Base-by-base conservation (phyloP, 2,329 filamentous ascomycete species). In the Didymella segeticola region DNA sequence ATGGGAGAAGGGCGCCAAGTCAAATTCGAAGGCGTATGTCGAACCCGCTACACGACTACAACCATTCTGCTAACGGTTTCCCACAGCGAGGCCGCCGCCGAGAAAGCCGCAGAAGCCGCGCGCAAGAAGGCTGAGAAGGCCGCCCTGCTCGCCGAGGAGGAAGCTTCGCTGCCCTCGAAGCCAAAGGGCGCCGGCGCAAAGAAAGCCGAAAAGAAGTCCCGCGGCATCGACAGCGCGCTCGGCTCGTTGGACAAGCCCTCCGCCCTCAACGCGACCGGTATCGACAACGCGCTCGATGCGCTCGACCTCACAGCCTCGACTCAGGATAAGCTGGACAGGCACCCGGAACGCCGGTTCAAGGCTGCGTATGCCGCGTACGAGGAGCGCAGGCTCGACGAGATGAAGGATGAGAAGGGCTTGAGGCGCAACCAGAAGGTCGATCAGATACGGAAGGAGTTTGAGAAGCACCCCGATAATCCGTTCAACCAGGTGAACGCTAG, bases 41-140 rank as follows among this genome's bases (percentile, higher is more conserved):
- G 19, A 14, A 10, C 15, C 34, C 23, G 27, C 22, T 19, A 27
- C 48, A 62, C 25, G 30, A 33, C 27, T 11, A 12, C 11, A 30
- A 26, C 7, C 12, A 7, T 9, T 39, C 8, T 30, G 37, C 36
- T 60, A 62, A 45, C 66, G 45, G n/a, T n/a, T 10, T 31, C 17
- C 12, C 43, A 61, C 64, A 96, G 93, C 73, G 91, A 96, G 66
- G 88, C 89, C 29, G 91, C 93, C 47, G 90, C 89, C 43, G 87
- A 87, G 43, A 96, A 93, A 78, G 92, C 89, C 64, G 89, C 89
- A 50, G 91, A 96, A 71, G 84, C 82, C 50, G 90, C 89, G 2
- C 86, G 88, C 51, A 96, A 96, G 78, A 98, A 96, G 78, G 93
- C 93, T 45, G 95, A 98, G 74, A 89, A 89, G 43, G 93, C 96